Conservation (phyloP, 75 land plant species). For the Isoetes taiwanensis region DNA sequence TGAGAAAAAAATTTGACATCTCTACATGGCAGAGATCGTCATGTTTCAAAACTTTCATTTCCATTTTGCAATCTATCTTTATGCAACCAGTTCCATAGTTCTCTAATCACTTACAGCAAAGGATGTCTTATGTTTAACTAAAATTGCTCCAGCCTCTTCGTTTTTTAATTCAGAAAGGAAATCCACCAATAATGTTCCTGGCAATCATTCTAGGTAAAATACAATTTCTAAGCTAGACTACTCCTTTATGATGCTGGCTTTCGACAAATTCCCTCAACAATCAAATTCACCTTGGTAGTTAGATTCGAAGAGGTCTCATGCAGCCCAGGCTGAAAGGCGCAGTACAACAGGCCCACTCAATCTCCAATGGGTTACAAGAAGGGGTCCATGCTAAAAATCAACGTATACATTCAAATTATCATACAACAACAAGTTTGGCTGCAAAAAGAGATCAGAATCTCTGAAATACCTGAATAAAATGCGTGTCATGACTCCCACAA, state of each 20-base stretch:
- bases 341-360: slow-evolving; percentile 94
- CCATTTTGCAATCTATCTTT: no score
- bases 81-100: no score
- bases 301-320: slow-evolving; percentile 44
- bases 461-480: slow-evolving; percentile 40
- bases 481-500: slow-evolving; percentile 24
- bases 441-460: neutral
- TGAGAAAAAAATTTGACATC: no score
- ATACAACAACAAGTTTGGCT: no score
- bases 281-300: slow-evolving; percentile 47
- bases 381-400: slow-evolving; percentile 80
- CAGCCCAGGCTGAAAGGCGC: slow-evolving; percentile 94
- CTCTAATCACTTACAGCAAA: slow-evolving; percentile 42
- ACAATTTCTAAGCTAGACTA: no score
- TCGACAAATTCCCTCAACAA: no score
- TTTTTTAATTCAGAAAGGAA: slow-evolving; percentile 47
- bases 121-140: slow-evolving; percentile 39
- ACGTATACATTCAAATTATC: neutral
- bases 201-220: neutral
- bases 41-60: no score
- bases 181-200: slow-evolving; percentile 69
- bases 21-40: no score
- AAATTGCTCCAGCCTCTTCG: slow-evolving; percentile 38
- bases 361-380: slow-evolving; percentile 95
- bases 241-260: no score